Evolutionary conservation across 2,329 filamentous ascomycete genomes (phyloP), one percentile per base, ranked within the genome.

Genomic region (Monascus ruber): DNA sequence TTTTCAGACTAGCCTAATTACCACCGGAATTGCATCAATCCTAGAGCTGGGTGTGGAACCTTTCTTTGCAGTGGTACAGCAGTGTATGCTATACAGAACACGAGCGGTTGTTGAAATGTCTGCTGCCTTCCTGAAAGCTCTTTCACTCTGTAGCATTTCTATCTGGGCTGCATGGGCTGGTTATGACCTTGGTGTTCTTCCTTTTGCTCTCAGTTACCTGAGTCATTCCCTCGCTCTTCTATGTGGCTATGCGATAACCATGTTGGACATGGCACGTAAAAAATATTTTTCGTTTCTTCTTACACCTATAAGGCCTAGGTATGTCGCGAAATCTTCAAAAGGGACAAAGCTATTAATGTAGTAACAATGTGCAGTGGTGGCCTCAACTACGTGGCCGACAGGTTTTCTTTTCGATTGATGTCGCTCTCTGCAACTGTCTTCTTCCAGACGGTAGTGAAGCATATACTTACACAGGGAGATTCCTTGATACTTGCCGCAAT

Each of bases 381-480:
- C 26, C 49, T 56, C 4, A 48, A 58, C n/a, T 82, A 79, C 51
- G 51, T 76, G 34, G 49, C 72, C 4, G 70, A 70, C 2, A 73
- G 74, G 45, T 85, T 95, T 55, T 83, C 85, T 42, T 67, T 67
- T 7, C 74, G 79, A 1, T 77, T 93, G 1, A 65, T 91, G 26
- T 73, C 73, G 10, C 74, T 96, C 3, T 83, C 83, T 4, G 71
- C 74, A n/a, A 93, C 82, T 53, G 76, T 96, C 59, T 89, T 87
- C 64, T 68, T 87, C 5, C 91, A 98, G 64, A 88, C 85, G 29
- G 65, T 86, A 17, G 77, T 96, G 53, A 98, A 98, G 63, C 89
- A 96, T 58, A 59, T 96, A 38, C 75, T 98, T 38, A 96, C 91
- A 0, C 87, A 96, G 64, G 91, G 89, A 43, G 91, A 98, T 64